Conservation (phyloP, 192 early-diverging fungal genomes). For the Podila verticillata region DNA sequence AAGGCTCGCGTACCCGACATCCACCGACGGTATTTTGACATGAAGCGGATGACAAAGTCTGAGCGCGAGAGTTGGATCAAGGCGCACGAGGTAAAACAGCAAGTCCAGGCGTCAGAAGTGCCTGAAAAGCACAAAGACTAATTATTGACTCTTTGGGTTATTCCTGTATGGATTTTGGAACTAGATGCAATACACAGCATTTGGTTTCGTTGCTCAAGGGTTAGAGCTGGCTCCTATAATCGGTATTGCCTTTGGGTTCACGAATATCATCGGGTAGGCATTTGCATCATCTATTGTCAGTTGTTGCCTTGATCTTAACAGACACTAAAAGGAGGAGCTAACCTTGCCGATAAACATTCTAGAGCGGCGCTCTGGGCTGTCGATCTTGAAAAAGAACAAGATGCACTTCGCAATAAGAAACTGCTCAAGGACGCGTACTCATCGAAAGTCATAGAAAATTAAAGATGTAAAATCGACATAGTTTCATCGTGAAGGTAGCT, state of each 20-base stretch:
- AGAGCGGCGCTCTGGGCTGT: constrained; percentile 45
- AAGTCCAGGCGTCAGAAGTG: too few relatives aligned
- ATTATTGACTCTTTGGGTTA: background rate
- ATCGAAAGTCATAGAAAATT: background rate
- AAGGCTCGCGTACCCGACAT: constrained; percentile 42
- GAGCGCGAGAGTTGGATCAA: constrained; percentile 50
- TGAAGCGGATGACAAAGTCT: constrained; percentile 42
- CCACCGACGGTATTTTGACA: constrained; percentile 56
- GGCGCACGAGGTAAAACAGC: constrained; percentile 9
- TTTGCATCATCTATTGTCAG: constrained; percentile 6
- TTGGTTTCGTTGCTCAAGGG: constrained; percentile 55
- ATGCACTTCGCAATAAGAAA: constrained; percentile 31
- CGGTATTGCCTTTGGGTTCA: constrained; percentile 57
- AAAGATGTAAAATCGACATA: background rate
- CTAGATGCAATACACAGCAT: constrained; percentile 49
- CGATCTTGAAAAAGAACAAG: constrained; percentile 38
- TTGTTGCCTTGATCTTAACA: too few relatives aligned
- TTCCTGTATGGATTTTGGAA: background rate
- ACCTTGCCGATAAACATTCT: background rate
- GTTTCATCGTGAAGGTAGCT: too few relatives aligned
- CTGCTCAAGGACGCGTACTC: background rate
- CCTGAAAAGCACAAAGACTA: background rate
- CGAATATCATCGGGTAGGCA: constrained; percentile 59
- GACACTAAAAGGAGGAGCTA: background rate
- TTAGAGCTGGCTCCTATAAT: constrained; percentile 57